These are phyloP conservation scores for Beverwykella pulmonaria DNA, from an alignment of 495 filamentous ascomycete genomes.

Conservation along the genomic window DNA sequence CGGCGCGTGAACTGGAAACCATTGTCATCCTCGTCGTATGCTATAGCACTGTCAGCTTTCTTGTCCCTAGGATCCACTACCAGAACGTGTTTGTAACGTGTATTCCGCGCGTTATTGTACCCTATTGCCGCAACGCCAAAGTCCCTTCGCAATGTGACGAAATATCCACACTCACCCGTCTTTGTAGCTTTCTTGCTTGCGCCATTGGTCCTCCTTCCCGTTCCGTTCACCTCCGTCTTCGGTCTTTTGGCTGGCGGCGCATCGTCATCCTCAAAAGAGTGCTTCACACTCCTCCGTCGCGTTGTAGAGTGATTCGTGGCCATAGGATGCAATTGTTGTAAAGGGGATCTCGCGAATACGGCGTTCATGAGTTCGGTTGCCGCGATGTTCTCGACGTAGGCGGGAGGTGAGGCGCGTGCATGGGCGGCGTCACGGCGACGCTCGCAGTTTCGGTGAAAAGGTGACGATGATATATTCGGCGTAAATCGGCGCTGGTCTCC, in stretches of 20 bases:
- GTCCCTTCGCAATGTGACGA: not conserved
- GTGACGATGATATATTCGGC: not conserved
- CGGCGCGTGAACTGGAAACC: constrained; percentile 63
- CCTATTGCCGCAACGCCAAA: not conserved
- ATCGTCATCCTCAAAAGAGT: constrained; percentile 10
- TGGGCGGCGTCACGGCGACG: constrained; percentile 15
- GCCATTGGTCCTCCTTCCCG: constrained; percentile 32
- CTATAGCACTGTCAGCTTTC: constrained; percentile 40
- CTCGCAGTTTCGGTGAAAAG: not conserved
- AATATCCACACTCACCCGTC: constrained; percentile 30
- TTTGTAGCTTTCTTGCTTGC: constrained; percentile 31
- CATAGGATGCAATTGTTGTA: constrained; percentile 42
- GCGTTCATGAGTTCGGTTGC: constrained; percentile 42
- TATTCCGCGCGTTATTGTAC: constrained; percentile 10
- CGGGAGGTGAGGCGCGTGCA: constrained; percentile 31
- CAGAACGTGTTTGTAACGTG: constrained; percentile 8
- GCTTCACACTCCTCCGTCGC: constrained; percentile 42
- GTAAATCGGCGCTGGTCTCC: constrained; percentile 2
- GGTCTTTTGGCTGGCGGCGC: constrained; percentile 3
- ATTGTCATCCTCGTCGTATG: constrained; percentile 68
- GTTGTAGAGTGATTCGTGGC: constrained; percentile 40
- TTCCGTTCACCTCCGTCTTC: constrained; percentile 14
- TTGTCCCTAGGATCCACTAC: not conserved
- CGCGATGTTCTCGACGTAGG: constrained; percentile 14
- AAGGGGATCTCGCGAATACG: constrained; percentile 42